A percentile compares a stretch with the other conserved stretches of the same genome.
Evolutionary conservation across 2,329 filamentous ascomycete genomes (phyloP).

Genomic region (Fusarium citri): DNA sequence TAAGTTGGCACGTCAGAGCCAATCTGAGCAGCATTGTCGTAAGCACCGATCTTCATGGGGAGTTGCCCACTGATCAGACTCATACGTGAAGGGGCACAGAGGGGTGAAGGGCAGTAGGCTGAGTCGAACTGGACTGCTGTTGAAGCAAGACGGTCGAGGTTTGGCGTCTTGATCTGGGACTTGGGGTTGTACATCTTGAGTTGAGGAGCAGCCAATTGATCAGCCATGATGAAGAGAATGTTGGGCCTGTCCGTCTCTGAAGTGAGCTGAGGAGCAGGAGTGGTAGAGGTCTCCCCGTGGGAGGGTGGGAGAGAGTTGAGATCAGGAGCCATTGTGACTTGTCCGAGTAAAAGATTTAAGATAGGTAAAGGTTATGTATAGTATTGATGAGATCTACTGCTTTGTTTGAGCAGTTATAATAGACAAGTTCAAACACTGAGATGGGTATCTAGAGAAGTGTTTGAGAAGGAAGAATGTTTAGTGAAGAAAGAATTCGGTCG

Average conservation of each 20-base stretch:
- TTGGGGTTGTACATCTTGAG: conserved; percentile 91
- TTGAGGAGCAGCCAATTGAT: conserved; percentile 90
- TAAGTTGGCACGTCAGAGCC: conserved; percentile 89
- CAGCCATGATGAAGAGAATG: conserved; percentile 88
- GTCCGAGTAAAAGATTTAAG: background rate
- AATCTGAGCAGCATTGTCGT: conserved; percentile 90
- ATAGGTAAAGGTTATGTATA: background rate
- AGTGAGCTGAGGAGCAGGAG: conserved; percentile 31
- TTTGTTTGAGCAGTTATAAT: background rate
- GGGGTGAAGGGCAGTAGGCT: conserved; percentile 92
- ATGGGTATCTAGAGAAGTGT: conserved; percentile 7
- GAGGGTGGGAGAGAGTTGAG: conserved; percentile 76
- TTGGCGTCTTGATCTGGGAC: conserved; percentile 91
- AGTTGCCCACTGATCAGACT: conserved; percentile 93
- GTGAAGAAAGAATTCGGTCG: background rate
- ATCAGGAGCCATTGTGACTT: conserved; percentile 73
- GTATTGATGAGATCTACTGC: background rate
- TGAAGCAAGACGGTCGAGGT: conserved; percentile 85
- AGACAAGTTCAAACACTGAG: background rate
- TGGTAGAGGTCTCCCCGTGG: conserved; percentile 46
- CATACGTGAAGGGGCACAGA: conserved; percentile 93
- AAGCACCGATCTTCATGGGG: conserved; percentile 90
- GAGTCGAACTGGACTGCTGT: conserved; percentile 91
- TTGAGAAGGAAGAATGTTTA: background rate
- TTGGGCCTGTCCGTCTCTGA: conserved; percentile 53